A percentile compares a stretch with the other conserved stretches of the same genome.
Conservation (phyloP, 345 rosid genomes). For the Salix viminalis region DNA sequence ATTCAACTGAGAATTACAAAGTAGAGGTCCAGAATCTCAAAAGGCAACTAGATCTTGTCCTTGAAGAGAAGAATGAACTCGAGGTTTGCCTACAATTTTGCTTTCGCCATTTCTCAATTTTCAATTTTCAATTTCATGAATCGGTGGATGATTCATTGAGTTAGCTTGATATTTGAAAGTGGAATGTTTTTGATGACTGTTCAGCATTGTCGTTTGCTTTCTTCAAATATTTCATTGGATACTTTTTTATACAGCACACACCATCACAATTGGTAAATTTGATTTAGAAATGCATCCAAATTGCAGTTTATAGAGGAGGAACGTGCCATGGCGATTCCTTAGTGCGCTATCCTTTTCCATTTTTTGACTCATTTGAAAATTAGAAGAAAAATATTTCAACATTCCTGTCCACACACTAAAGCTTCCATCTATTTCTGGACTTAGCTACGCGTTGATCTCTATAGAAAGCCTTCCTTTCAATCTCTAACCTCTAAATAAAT, state of each 20-base stretch:
- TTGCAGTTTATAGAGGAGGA: not conserved
- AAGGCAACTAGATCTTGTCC: slow-evolving; percentile 50
- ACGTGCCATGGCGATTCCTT: not conserved
- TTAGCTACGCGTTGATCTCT: not conserved
- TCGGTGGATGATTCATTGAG: not conserved
- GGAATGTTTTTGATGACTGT: not conserved
- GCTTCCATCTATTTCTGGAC: not conserved
- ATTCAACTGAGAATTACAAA: slow-evolving; percentile 24
- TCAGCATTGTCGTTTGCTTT: not conserved
- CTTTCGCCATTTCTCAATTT: not conserved
- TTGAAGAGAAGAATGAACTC: slow-evolving; percentile 52
- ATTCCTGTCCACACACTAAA: not conserved
- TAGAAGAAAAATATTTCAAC: not conserved
- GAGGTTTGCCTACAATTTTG: slow-evolving; percentile 47
- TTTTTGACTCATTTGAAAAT: not conserved
- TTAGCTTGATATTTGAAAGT: not conserved
- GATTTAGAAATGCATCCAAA: not conserved
- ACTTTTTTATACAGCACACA: not conserved
- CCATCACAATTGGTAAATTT: not conserved
- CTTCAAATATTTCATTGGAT: not conserved
- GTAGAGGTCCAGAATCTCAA: slow-evolving; percentile 57
- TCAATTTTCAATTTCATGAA: not conserved
- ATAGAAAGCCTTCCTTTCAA: not conserved
- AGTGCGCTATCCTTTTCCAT: not conserved
- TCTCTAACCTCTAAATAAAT: not conserved